phyloP scores from a whole-genome alignment of 768 basidiomycete genomes.

The Mycena polygramma region DNA sequence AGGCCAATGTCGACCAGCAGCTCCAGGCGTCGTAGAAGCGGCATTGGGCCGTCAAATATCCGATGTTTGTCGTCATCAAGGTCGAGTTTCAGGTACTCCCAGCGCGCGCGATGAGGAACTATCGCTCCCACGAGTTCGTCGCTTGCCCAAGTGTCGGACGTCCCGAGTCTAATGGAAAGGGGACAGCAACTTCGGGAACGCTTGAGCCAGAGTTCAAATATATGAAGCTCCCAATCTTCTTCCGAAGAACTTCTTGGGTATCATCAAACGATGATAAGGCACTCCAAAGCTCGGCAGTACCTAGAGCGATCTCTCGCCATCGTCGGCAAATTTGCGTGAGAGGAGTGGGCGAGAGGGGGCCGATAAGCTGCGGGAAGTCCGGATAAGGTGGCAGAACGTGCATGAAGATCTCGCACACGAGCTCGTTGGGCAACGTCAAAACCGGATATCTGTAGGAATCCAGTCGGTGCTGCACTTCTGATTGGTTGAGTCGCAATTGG shows the following conservation, averaged over 20 bases:
- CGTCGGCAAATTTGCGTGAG: background rate
- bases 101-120: background rate
- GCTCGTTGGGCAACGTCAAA: background rate
- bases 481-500: background rate
- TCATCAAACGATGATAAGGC: background rate
- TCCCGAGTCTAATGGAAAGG: background rate
- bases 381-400: background rate
- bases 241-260: no score
- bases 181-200: background rate
- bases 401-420: background rate
- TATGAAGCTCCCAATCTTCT: background rate
- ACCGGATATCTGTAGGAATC: background rate
- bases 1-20: background rate
- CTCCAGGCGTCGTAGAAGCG: background rate
- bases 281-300: background rate
- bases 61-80: background rate
- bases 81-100: background rate
- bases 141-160: background rate
- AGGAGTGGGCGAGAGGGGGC: background rate
- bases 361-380: background rate
- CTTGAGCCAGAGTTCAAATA: background rate
- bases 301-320: conserved; percentile 4
- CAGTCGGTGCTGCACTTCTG: background rate
- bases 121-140: background rate
- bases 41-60: background rate